Conservation (phyloP, 495 filamentous ascomycete species). For the Rhypophila decipiens region DNA sequence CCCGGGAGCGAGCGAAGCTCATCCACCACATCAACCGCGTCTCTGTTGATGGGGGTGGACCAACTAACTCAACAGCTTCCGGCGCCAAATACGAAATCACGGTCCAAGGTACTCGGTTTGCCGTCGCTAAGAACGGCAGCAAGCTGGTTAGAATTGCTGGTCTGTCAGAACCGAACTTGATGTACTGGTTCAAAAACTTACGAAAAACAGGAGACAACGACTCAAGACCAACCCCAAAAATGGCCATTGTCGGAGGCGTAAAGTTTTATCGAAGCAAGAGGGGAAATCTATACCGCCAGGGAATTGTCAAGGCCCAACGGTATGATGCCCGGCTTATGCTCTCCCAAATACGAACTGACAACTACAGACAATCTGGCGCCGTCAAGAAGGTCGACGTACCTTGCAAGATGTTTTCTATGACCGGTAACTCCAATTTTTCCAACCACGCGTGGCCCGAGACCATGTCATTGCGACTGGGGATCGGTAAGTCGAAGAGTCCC, state of each 20-base stretch:
- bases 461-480: slow-evolving; percentile 13
- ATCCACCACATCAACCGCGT: slow-evolving; percentile 38
- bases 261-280: slow-evolving; percentile 84
- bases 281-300: slow-evolving; percentile 80
- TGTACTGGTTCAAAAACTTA: slow-evolving; percentile 36
- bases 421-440: slow-evolving; percentile 63
- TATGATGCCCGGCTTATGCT: slow-evolving; percentile 35
- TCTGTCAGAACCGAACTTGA: slow-evolving; percentile 28
- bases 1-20: slow-evolving; percentile 58
- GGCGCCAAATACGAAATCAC: slow-evolving; percentile 55
- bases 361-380: slow-evolving; percentile 32
- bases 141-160: slow-evolving; percentile 73
- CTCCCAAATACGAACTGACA: slow-evolving; percentile 19
- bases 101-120: slow-evolving; percentile 72
- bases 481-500: slow-evolving; percentile 22
- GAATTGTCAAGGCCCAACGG: slow-evolving; percentile 60
- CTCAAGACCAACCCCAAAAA: slow-evolving; percentile 69
- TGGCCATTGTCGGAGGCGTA: slow-evolving; percentile 70
- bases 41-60: too few relatives aligned
- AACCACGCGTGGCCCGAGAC: slow-evolving; percentile 26
- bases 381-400: slow-evolving; percentile 68
- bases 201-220: slow-evolving; percentile 52
- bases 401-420: slow-evolving; percentile 85
- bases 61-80: slow-evolving; percentile 23
- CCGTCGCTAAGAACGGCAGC: slow-evolving; percentile 70